Evolutionary conservation across 2,329 filamentous ascomycete genomes (phyloP), one percentile per base, ranked within the genome.

Genomic region (Byssoonygena ceratinophila): DNA sequence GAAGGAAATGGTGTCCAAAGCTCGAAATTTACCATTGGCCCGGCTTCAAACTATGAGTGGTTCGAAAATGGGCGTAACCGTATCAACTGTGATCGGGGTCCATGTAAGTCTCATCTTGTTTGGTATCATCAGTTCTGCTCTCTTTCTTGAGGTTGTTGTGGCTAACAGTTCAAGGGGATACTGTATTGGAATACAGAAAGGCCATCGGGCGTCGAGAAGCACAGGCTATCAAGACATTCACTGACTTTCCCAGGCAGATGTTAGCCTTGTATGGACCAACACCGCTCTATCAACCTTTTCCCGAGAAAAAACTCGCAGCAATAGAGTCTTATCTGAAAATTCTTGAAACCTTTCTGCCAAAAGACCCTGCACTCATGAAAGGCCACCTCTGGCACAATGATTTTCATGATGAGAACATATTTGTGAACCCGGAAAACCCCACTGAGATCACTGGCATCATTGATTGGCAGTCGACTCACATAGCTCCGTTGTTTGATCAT

Each of bases 211-310:
- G 60, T 45, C 61, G 65, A 52, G 67, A 70, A 52, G 61, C 64
- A 14, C 53, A 61, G n/a, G 65, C 60, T 46, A 52, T 68, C 16
- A 57, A 52, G 41, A 58, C 62, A 4, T 12, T 50, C 1, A 5
- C 14, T 2, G 14, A 55, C 44, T 53, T 69, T 11, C 68, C 68
- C 1, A 62, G 59, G 34, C 66, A 64, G 41, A 60, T 58, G 27
- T 46, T 66, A 18, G 61, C 60, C 1, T 54, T 71, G 22, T 68
- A 62, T 55, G 68, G 70, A 5, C 69, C 67, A 20, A 62, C n/a
- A n/a, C n/a, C 61, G 12, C 62, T 62, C n/a, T 73, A 72, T 53
- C 52, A 59, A 37, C 64, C 66, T n/a, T 68, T 60, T 5, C 23
- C 14, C 2, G 22, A 36, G 18, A 57, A 50, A 11, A 60, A 57